Percentiles rank a stretch among this genome's conserved stretches.
These are phyloP conservation scores for Suillus americanus DNA, from an alignment of 768 basidiomycete species.

Conservation along the genomic window DNA sequence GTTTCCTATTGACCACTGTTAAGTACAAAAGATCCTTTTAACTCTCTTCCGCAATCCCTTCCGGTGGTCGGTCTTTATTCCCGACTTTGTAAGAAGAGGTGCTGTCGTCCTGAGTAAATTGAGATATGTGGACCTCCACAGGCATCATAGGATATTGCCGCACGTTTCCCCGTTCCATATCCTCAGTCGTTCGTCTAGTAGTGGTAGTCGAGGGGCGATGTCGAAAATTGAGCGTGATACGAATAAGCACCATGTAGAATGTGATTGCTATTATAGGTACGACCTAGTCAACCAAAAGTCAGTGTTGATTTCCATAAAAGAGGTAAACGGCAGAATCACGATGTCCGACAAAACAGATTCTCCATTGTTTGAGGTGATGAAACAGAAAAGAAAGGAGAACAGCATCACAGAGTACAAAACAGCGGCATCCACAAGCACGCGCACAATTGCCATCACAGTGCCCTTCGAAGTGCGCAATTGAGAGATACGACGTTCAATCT, in stretches of 20 bases:
- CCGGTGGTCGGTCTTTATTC: not conserved
- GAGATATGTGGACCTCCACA: slow-evolving; percentile 1
- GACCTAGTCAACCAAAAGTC: not conserved
- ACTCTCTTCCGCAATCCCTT: not conserved
- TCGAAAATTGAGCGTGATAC: not conserved
- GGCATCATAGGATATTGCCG: not conserved
- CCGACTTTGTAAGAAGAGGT: not conserved
- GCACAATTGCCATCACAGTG: not conserved
- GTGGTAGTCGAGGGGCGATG: not conserved
- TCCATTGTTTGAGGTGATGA: not conserved
- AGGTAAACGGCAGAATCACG: not conserved
- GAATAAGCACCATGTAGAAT: not conserved
- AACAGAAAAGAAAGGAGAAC: slow-evolving; percentile 7
- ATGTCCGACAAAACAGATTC: slow-evolving; percentile 8
- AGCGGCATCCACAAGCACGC: slow-evolving; percentile 7
- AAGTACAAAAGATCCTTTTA: not conserved
- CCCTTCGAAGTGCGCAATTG: not conserved
- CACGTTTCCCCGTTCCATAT: not conserved
- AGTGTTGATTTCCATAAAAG: not conserved
- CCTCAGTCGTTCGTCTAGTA: not conserved
- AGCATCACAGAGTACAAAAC: slow-evolving; percentile 9
- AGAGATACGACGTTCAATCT: not conserved
- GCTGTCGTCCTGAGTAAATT: not conserved
- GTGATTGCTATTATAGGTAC: not conserved
- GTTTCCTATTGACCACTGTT: not conserved